Evolutionary conservation across 2,329 filamentous ascomycete genomes (phyloP).

Genomic region (Neophaeococcomyces mojaviensis): DNA sequence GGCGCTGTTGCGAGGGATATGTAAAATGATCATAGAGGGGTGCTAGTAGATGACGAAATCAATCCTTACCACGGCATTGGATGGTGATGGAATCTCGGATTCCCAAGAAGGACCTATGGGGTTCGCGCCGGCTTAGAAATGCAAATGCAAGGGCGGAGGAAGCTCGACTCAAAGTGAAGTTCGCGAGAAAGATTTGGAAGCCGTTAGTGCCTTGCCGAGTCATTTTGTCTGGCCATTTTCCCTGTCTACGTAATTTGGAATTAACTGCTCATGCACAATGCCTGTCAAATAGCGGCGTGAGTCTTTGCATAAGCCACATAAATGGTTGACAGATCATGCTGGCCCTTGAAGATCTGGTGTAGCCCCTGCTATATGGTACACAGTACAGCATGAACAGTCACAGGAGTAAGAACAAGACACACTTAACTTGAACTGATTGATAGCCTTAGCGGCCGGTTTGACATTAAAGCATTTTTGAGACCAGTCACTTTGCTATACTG

Average conservation of each 20-base stretch:
- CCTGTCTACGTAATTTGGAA: conserved; percentile 3
- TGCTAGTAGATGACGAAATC: conserved; percentile 5
- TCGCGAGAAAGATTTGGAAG: conserved; percentile 6
- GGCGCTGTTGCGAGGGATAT: conserved; percentile 1
- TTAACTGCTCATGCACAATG: background rate
- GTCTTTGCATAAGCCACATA: background rate
- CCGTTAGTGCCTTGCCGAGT: conserved; percentile 3
- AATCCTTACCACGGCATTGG: conserved; percentile 2
- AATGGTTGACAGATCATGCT: background rate
- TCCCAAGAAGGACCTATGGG: background rate
- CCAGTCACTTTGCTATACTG: background rate
- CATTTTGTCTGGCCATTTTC: background rate
- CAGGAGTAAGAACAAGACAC: background rate
- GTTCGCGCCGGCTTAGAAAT: conserved; percentile 9
- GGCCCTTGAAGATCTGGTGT: background rate
- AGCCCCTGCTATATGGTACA: background rate
- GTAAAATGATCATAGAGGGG: conserved; percentile 1
- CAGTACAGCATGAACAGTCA: background rate
- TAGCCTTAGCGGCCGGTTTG: background rate
- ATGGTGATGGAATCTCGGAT: background rate
- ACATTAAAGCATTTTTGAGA: conserved; percentile 4
- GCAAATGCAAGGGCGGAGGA: conserved; percentile 1
- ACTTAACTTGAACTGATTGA: background rate
- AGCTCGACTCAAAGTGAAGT: no score
- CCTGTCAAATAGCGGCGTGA: background rate